phyloP scores from a whole-genome alignment of 1,284 basidiomycete genomes.

The Cronartium ribicola region DNA sequence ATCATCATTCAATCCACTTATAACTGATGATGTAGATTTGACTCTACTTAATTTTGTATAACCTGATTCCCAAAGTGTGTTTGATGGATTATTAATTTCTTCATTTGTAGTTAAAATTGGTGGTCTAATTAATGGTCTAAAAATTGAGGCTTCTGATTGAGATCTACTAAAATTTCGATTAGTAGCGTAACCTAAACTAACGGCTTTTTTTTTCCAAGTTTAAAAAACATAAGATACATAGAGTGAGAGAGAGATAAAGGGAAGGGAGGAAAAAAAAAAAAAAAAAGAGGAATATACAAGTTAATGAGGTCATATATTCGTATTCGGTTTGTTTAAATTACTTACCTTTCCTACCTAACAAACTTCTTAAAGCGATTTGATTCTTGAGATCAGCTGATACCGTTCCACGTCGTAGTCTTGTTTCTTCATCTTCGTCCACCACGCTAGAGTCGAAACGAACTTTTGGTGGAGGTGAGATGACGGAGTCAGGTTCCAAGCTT shows the following conservation, averaged over 20 bases:
- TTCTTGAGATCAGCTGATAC: constrained; percentile 32
- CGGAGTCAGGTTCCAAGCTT: no score
- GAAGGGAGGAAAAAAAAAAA: neutral
- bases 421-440: constrained; percentile 23
- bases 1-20: constrained; percentile 38
- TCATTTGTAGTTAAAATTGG: constrained; percentile 9
- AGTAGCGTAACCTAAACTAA: constrained; percentile 36
- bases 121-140: constrained; percentile 21
- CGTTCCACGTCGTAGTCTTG: constrained; percentile 21
- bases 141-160: constrained; percentile 35
- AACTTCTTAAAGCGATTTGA: constrained; percentile 33
- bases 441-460: constrained; percentile 14
- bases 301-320: neutral
- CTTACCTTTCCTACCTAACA: constrained; percentile 39
- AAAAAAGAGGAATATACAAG: no score
- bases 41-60: constrained; percentile 30
- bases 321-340: neutral
- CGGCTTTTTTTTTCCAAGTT: constrained; percentile 1
- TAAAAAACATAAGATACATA: neutral
- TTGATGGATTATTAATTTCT: constrained; percentile 33
- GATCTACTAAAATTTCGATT: constrained; percentile 24
- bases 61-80: constrained; percentile 35
- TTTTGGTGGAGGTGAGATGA: neutral
- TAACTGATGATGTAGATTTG: constrained; percentile 36
- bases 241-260: neutral